A percentile compares a stretch with the other conserved stretches of the same genome.
Evolutionary conservation across 768 basidiomycete species (phyloP).

Genomic region (Clitopilus hobsonii): DNA sequence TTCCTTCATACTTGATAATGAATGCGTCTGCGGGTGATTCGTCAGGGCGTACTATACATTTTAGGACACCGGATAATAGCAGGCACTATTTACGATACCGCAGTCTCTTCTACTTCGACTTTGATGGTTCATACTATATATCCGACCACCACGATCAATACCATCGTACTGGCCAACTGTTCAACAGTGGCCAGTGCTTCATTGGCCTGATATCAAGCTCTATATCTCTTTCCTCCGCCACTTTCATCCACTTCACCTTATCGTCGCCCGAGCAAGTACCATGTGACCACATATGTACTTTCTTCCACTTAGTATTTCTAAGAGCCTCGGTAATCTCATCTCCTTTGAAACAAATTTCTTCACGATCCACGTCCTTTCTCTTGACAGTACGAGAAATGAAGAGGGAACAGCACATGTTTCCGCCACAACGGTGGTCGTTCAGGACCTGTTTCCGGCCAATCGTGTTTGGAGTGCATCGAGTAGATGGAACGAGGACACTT

Average conservation of each 20-base stretch:
- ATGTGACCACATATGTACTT: neutral
- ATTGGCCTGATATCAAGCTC: constrained; percentile 79
- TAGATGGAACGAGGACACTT: constrained; percentile 89
- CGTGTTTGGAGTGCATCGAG: constrained; percentile 89
- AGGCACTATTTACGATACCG: too few relatives aligned
- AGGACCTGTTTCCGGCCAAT: constrained; percentile 94
- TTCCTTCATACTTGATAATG: too few relatives aligned
- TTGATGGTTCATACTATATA: too few relatives aligned
- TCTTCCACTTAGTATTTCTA: neutral
- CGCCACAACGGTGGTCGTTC: constrained; percentile 97
- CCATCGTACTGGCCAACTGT: neutral
- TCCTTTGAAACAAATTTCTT: neutral
- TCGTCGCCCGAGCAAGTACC: neutral
- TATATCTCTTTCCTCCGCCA: constrained; percentile 74
- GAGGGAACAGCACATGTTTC: constrained; percentile 93
- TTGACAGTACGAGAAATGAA: constrained; percentile 27
- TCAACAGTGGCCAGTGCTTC: constrained; percentile 58
- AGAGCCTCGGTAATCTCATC: neutral
- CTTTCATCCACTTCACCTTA: neutral
- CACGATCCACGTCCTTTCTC: neutral
- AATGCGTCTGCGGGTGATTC: too few relatives aligned
- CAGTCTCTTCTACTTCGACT: too few relatives aligned
- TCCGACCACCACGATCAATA: neutral
- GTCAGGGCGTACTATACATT: too few relatives aligned
- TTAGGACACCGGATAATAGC: too few relatives aligned